Percentiles rank a stretch among this genome's conserved stretches.
These are phyloP conservation scores for Magnolia sinica DNA, from an alignment of 164 flowering plant species.

Conservation along the genomic window DNA sequence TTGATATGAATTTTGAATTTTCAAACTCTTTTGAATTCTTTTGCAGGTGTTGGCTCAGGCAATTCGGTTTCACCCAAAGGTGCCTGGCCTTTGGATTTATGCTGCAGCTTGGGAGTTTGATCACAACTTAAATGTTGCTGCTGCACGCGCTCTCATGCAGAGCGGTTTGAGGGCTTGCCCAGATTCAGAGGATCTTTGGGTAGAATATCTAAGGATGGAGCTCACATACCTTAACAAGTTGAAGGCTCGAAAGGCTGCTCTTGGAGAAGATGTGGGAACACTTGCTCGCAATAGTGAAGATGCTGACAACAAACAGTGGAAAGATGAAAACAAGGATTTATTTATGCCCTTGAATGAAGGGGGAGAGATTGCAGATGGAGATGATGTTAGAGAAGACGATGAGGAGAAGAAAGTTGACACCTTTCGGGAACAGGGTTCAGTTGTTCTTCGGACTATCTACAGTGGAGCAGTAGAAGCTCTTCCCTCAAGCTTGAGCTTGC, in stretches of 20 bases:
- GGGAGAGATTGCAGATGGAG: conserved; percentile 21
- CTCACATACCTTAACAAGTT: conserved; percentile 84
- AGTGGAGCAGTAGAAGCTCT: conserved; percentile 58
- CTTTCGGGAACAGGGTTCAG: conserved; percentile 55
- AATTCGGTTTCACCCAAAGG: conserved; percentile 85
- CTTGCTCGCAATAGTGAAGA: conserved; percentile 28
- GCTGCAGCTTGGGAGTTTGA: conserved; percentile 98
- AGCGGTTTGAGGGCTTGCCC: conserved; percentile 82
- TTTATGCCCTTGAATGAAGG: conserved; percentile 60
- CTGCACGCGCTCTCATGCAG: conserved; percentile 90
- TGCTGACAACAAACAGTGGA: conserved; percentile 60
- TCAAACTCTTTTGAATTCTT: background rate
- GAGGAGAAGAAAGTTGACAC: conserved; percentile 40
- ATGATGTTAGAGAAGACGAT: conserved; percentile 28
- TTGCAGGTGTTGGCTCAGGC: conserved; percentile 67
- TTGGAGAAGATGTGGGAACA: conserved; percentile 69
- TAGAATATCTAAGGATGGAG: conserved; percentile 93
- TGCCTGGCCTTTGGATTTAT: conserved; percentile 92
- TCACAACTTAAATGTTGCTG: conserved; percentile 59
- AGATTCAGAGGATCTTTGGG: conserved; percentile 79
- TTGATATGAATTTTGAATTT: too few relatives aligned
- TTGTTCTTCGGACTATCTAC: conserved; percentile 52
- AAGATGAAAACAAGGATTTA: conserved; percentile 66
- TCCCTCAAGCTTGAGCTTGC: conserved; percentile 61
- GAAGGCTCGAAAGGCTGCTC: conserved; percentile 68